Conservation (phyloP, 1,284 basidiomycete genomes). For the Pyrrhoderma lamaoense region DNA sequence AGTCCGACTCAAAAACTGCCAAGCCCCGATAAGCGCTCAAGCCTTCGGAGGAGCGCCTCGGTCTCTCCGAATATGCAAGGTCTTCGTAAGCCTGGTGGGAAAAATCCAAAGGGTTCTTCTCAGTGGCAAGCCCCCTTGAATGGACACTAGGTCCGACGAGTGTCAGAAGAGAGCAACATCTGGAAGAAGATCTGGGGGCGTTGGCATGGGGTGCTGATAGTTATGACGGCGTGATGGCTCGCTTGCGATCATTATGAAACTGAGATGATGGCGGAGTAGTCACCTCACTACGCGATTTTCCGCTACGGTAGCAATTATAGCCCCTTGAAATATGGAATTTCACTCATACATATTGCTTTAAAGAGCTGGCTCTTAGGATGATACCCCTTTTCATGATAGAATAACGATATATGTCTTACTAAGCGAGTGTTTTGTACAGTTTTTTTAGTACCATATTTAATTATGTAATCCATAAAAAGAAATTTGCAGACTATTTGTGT, state of each 20-base stretch:
- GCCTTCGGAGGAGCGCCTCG: conserved; percentile 8
- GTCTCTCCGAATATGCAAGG: background rate
- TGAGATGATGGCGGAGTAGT: too few relatives aligned
- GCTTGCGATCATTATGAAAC: conserved; percentile 5
- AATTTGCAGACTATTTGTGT: too few relatives aligned
- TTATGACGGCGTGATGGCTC: conserved; percentile 9
- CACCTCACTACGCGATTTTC: too few relatives aligned
- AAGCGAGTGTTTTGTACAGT: too few relatives aligned
- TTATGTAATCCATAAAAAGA: too few relatives aligned
- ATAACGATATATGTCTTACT: too few relatives aligned
- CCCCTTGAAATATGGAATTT: too few relatives aligned
- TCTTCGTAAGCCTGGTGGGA: background rate
- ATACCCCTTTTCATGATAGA: too few relatives aligned
- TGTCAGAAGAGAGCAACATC: background rate
- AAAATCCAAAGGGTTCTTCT: conserved; percentile 5
- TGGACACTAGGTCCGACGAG: conserved; percentile 12
- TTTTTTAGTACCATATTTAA: too few relatives aligned
- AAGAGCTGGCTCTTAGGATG: too few relatives aligned
- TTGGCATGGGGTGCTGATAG: conserved; percentile 8
- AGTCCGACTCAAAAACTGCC: background rate
- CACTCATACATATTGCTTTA: too few relatives aligned
- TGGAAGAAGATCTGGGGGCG: background rate
- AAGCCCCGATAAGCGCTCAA: background rate
- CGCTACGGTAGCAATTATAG: too few relatives aligned
- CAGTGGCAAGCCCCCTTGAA: conserved; percentile 13